Base-by-base conservation (phyloP, 805 yeast genomes). In the Kazachstania viticola region DNA sequence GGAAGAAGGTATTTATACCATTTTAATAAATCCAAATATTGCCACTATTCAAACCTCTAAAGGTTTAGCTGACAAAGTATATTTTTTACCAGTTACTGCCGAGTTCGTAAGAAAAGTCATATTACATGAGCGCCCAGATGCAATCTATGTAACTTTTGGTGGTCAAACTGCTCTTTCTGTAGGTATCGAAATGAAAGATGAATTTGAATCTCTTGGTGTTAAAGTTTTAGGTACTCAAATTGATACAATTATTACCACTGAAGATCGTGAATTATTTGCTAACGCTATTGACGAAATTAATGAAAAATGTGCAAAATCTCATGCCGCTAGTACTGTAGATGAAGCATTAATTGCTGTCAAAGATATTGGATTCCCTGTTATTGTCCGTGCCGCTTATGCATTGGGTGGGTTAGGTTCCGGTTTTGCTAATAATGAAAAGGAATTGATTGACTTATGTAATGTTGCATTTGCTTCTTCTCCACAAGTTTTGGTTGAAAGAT, bases 341-440 rank as follows among this genome's bases (percentile, higher is more conserved):
- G 96, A 91, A 62, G 94, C 96, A 31, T 57, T 83, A 27, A 67
- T 49, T 11, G 97, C 94, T 41, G 96, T 83, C 33, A 72, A 73
- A 42, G 79, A 75, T 6, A 84, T 88, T 52, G 93, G 94, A 14
- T 88, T 73, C 71, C 98, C 98, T 34, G 85, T 88, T 43, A 88
- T 88, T 62, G 88, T 87, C 28, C 80, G 98, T 67, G 95, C 97
- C 41, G 98, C 98, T 21, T 88, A 70, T 50, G 97, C 98, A 14
- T 68, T 88, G 34, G 98, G 98, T 62, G 98, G 98, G 58, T 70
- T 88, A 41, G 98, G 98, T 42, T 87, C 96, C 18, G 98, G 98
- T 47, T 88, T 88, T 56, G 97, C 97, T 36, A 80, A 82, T 45
- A 80, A 84, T 56, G 84, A 82, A 53, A 60, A 70, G 42, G 87